Percentiles rank a stretch among this genome's conserved stretches.
Conservation (phyloP, 176 grass and related monocot genomes). For the Oryza rufipogon region DNA sequence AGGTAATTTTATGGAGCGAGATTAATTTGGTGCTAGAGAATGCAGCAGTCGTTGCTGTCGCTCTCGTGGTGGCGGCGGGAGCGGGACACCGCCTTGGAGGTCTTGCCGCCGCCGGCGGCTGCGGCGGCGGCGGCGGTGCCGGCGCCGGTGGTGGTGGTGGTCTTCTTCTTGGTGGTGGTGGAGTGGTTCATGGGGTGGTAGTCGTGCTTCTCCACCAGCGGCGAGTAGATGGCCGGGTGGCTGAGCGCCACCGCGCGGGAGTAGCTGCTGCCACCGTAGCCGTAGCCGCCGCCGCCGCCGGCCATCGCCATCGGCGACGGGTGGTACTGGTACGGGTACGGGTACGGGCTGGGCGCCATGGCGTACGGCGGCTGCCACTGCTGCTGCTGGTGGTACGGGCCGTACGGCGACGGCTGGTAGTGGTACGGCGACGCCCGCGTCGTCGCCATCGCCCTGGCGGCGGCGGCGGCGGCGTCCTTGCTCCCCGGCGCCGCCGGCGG, state of each 20-base stretch:
- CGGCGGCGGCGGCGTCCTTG: not conserved
- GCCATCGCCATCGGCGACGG: conserved; percentile 37
- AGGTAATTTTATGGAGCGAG: not conserved
- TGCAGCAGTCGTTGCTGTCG: conserved; percentile 24
- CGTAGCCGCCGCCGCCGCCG: not conserved
- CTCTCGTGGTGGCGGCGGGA: conserved; percentile 10
- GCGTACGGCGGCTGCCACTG: not conserved
- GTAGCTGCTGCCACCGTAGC: conserved; percentile 47
- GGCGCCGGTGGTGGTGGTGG: not conserved
- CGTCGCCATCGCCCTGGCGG: not conserved
- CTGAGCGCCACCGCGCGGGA: conserved; percentile 42
- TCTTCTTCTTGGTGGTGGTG: not conserved
- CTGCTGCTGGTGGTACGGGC: not conserved
- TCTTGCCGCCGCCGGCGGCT: not conserved
- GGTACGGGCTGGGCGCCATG: not conserved
- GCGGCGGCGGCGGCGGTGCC: not conserved
- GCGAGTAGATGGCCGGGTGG: conserved; percentile 57
- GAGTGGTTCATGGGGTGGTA: conserved; percentile 37
- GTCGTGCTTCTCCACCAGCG: conserved; percentile 53
- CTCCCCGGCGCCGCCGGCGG: not conserved
- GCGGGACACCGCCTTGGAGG: conserved; percentile 31
- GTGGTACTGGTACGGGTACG: conserved; percentile 22
- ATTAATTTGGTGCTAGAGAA: conserved; percentile 23
- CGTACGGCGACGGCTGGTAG: not conserved
- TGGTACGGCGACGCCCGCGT: conserved; percentile 28